Evolutionary conservation across 2,329 filamentous ascomycete species (phyloP).

Genomic region (Sporothrix globosa): DNA sequence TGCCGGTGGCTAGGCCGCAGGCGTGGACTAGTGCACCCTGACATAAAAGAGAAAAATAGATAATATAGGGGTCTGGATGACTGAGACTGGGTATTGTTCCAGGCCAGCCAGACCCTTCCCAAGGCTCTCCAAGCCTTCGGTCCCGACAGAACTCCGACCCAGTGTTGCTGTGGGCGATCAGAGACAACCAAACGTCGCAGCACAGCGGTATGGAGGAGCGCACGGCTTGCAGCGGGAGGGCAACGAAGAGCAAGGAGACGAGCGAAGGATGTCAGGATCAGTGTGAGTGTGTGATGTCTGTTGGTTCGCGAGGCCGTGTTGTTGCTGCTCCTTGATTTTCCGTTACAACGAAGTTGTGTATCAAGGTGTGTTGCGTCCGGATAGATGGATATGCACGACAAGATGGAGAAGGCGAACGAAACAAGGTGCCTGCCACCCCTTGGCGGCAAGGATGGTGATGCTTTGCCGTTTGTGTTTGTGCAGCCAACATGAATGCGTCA

Average conservation of each 20-base stretch:
- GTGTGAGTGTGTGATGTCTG: not conserved
- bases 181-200: constrained; percentile 10
- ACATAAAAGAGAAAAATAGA: not conserved
- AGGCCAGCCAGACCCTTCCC: not conserved
- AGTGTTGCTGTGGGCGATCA: not conserved
- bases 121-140: not conserved
- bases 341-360: too few species aligned
- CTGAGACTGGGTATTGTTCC: not conserved
- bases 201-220: not conserved
- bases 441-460: not conserved
- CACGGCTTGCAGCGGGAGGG: not conserved
- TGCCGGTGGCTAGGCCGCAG: not conserved
- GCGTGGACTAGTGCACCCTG: constrained; percentile 9
- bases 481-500: not conserved
- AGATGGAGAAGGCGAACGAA: not conserved
- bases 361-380: constrained; percentile 12
- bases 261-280: not conserved
- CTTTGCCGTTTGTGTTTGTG: not conserved
- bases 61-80: not conserved
- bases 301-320: not conserved
- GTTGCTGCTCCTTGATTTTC: not conserved
- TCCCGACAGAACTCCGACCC: constrained; percentile 10
- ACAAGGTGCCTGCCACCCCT: not conserved
- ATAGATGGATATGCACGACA: constrained; percentile 18
- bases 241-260: not conserved